A percentile compares a stretch with the other conserved stretches of the same genome.
phyloP scores from a whole-genome alignment of 495 filamentous ascomycete genomes.

The Aspergillus hancockii region DNA sequence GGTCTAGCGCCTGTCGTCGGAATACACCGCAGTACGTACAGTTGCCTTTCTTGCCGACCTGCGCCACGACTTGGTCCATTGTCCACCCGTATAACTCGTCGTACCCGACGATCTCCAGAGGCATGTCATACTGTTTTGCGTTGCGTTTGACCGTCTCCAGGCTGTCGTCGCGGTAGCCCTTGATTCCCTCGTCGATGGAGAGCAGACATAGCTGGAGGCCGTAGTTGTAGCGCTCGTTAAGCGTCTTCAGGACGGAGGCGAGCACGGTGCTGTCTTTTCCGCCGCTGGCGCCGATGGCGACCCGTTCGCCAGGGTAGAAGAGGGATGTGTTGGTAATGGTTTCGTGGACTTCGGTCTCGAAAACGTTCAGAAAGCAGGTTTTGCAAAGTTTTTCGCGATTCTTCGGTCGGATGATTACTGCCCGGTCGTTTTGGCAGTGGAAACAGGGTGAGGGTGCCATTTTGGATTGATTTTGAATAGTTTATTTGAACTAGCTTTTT shows the following conservation, averaged over 20 bases:
- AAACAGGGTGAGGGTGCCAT: constrained; percentile 69
- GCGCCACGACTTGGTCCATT: constrained; percentile 96
- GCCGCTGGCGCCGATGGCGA: constrained; percentile 94
- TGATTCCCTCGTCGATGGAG: constrained; percentile 96
- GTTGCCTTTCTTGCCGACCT: constrained; percentile 97
- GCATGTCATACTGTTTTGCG: constrained; percentile 84
- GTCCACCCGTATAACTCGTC: constrained; percentile 97
- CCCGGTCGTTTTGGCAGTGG: constrained; percentile 72
- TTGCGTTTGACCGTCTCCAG: constrained; percentile 96
- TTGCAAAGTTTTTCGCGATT: constrained; percentile 92
- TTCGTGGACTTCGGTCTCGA: constrained; percentile 91
- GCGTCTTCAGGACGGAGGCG: constrained; percentile 88
- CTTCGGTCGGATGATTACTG: constrained; percentile 90
- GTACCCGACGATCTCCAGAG: constrained; percentile 88
- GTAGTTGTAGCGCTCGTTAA: constrained; percentile 88
- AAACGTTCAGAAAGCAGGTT: constrained; percentile 78
- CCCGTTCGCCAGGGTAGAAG: constrained; percentile 80
- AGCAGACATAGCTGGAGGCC: constrained; percentile 83
- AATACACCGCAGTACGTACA: constrained; percentile 99
- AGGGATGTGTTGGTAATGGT: constrained; percentile 79
- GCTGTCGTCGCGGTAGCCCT: constrained; percentile 92
- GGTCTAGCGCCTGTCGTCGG: constrained; percentile 88
- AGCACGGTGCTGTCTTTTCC: constrained; percentile 98
- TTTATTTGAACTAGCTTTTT: background rate
- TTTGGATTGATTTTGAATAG: constrained; percentile 8